Evolutionary conservation across 306 rosid genomes (phyloP).

Genomic region (Delonix regia): DNA sequence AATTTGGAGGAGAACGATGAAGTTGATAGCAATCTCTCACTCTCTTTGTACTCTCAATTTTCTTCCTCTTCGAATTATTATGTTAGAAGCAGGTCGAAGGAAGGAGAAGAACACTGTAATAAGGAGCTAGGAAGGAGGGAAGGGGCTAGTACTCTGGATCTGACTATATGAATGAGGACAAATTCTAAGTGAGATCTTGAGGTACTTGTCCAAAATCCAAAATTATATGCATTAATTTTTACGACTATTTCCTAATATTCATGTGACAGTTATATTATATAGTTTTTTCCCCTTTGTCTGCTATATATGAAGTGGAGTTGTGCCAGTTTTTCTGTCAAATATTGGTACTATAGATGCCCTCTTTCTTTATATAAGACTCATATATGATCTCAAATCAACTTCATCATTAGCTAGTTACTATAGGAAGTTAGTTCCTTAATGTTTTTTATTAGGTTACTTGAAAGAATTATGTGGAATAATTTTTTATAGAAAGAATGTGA

Average conservation of each 20-base stretch:
- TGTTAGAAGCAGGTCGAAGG: constrained; percentile 31
- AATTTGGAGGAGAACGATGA: constrained; percentile 39
- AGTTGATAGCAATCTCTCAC: constrained; percentile 57
- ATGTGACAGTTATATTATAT: constrained; percentile 33
- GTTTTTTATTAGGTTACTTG: background rate
- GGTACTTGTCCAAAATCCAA: constrained; percentile 55
- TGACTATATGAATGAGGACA: constrained; percentile 74
- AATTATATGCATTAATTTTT: constrained; percentile 31
- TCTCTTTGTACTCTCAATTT: constrained; percentile 63
- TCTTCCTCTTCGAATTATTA: constrained; percentile 33
- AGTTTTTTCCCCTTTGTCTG: background rate
- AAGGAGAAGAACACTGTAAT: constrained; percentile 18
- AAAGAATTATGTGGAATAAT: background rate
- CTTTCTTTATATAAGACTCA: constrained; percentile 8
- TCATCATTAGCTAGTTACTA: background rate
- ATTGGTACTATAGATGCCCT: background rate
- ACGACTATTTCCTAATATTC: constrained; percentile 30
- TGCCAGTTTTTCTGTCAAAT: constrained; percentile 10
- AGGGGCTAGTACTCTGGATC: constrained; percentile 73
- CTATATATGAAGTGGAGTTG: constrained; percentile 30
- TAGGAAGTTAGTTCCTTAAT: too few relatives aligned
- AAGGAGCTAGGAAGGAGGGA: constrained; percentile 31
- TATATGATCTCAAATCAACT: too few relatives aligned
- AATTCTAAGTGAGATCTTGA: constrained; percentile 87
- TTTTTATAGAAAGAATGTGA: too few relatives aligned